Base-by-base conservation (phyloP, 2,329 filamentous ascomycete species). In the Fusarium aywerte region DNA sequence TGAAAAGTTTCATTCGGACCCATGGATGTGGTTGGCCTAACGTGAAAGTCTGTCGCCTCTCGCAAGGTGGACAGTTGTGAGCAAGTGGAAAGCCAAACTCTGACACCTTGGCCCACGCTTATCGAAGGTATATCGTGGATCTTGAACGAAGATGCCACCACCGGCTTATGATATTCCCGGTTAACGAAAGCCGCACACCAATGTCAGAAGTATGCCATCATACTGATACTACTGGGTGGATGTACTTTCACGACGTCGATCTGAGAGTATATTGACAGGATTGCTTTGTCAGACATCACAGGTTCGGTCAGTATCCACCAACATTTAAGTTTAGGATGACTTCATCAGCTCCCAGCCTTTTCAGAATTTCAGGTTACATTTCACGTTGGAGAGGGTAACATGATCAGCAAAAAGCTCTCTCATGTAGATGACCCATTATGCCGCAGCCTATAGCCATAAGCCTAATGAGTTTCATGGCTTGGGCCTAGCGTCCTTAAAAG, bases 321-420 rank as follows among this genome's bases (percentile, higher is more conserved):
- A 32, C 38, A 31, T 64, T 66, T 50, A 45, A 45, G 55, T 66
- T 51, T 29, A 48, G 40, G 16, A 54, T 68, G 65, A 68, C 51
- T 56, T 61, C 55, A 65, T 68, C 27, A 27, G 33, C 20, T 50
- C 16, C 36, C 38, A 58, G 56, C 43, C 29, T 50, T 31, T 10
- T 15, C 33, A 20, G 33, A 35, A 45, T 31, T 10, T 15, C 33
- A 20, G 33, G 31, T 62, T 47, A 45, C 21, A 25, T 15, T 36
- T 48, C 48, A 48, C 49, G 42, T n/a, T 48, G 32, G 61, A 38
- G 31, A 25, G 31, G 33, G 27, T 23, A 31, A 23, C 31, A 35
- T 8, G 50, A 59, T 57, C 35, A 36, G 20, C 25, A 29, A 7
- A n/a, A 6, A 20, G 15, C n/a, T 21, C 16, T 23, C 29, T 36